Base-by-base conservation (phyloP, 352 stramenopile genomes). In the Pythium rishiriense region DNA sequence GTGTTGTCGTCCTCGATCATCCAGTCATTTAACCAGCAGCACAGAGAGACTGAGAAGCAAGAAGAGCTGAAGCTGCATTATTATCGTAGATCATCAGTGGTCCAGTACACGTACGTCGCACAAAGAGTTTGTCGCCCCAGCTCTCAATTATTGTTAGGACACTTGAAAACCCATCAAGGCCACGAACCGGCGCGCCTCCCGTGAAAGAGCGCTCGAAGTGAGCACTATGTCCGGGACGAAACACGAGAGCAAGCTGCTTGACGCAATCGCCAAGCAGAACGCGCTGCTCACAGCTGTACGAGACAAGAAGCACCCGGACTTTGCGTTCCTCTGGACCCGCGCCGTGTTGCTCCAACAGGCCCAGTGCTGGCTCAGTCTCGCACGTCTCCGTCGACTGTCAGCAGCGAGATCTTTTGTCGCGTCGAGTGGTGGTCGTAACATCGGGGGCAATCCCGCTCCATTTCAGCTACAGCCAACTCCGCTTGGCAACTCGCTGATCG, bases 301-400 rank as follows among this genome's bases (percentile, higher is more conserved):
- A 21, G 56, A 62, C 39, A 64, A 56, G 0, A 76, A 68, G 6
- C 76, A 78, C n/a, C 56, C 72, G 1, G 75, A 90, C 52, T 90
- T 88, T 64, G 72, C 48, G 14, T 80, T 69, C 25, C 56, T 90
- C 21, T 66, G 74, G 33, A 52, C 66, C 11, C 55, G 53, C 10
- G 67, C 80, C 58, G 48, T 87, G 28, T 24, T 76, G 31, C 69
- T 88, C 4, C 62, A 68, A 19, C 70, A 60, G 22, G 65, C 37
- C 12, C 48, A 67, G 22, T 66, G 58, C 37, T 62, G 57, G 65
- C 51, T 72, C 0, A 49, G 24, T 17, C 52, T 72, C 21, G 58
- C 65, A 1, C 47, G 47, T 2, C 10, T 67, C 0, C 39, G 57
- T 7, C 65, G 65, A n/a, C 21, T 72, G 7, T n/a, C 15, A 8